Percentiles rank a stretch among this genome's conserved stretches.
phyloP scores from a whole-genome alignment of 2,329 filamentous ascomycete genomes.

The Fusarium papillatum region DNA sequence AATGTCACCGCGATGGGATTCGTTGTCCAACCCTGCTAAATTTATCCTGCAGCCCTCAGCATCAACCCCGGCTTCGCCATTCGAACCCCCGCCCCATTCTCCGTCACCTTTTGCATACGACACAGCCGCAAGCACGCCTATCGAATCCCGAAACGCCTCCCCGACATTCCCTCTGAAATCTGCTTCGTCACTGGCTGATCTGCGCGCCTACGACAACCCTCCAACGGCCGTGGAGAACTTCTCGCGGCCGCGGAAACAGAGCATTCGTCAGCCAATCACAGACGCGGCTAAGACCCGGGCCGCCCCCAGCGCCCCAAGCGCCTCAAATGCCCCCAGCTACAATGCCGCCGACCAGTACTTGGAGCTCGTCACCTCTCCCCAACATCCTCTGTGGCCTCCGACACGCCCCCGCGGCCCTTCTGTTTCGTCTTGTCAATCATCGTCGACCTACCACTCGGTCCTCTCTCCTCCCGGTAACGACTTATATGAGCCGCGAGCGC shows the following conservation, averaged over 20 bases:
- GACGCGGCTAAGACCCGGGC: slow-evolving; percentile 50
- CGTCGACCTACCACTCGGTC: slow-evolving; percentile 53
- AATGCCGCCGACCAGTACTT: slow-evolving; percentile 47
- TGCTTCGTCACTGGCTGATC: slow-evolving; percentile 50
- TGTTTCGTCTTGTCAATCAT: slow-evolving; percentile 61
- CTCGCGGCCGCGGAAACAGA: slow-evolving; percentile 69
- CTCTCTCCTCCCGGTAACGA: slow-evolving; percentile 60
- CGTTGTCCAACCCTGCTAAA: slow-evolving; percentile 47
- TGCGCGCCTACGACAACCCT: slow-evolving; percentile 52
- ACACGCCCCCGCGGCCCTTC: slow-evolving; percentile 59
- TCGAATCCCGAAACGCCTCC: slow-evolving; percentile 45
- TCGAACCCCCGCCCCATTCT: slow-evolving; percentile 43
- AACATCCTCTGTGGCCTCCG: slow-evolving; percentile 54
- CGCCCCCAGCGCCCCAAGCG: slow-evolving; percentile 29
- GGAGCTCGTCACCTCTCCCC: slow-evolving; percentile 46
- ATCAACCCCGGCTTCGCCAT: slow-evolving; percentile 40
- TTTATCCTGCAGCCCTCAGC: slow-evolving; percentile 42
- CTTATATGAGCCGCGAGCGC: slow-evolving; percentile 49
- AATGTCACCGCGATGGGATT: slow-evolving; percentile 61
- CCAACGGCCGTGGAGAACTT: slow-evolving; percentile 67
- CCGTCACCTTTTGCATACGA: slow-evolving; percentile 42
- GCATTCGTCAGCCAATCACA: slow-evolving; percentile 59
- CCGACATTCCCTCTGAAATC: slow-evolving; percentile 47
- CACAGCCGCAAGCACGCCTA: slow-evolving; percentile 36
- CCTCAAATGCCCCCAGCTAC: slow-evolving; percentile 41